Evolutionary conservation across 805 yeast genomes (phyloP).

Genomic region (Monosporozyma servazzii): DNA sequence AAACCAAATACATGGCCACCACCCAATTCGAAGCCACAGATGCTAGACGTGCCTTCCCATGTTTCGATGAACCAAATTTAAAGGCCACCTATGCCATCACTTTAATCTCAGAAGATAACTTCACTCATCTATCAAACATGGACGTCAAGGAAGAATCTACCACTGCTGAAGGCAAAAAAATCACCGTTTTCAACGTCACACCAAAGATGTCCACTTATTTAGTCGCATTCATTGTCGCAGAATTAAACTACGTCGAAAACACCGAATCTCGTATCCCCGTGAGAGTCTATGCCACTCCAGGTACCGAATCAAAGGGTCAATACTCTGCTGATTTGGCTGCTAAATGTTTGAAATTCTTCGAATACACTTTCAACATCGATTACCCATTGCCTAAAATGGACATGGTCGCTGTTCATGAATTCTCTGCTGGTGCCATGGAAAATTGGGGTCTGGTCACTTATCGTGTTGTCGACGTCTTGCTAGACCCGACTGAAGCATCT

Average conservation of each 20-base stretch:
- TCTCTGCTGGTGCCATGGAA: slow-evolving; percentile 84
- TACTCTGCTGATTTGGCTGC: slow-evolving; percentile 60
- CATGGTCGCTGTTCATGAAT: slow-evolving; percentile 61
- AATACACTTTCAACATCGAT: slow-evolving; percentile 53
- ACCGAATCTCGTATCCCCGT: slow-evolving; percentile 38
- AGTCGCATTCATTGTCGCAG: slow-evolving; percentile 67
- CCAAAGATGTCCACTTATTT: slow-evolving; percentile 67
- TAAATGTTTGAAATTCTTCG: slow-evolving; percentile 55
- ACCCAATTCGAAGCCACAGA: slow-evolving; percentile 61
- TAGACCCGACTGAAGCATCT: slow-evolving; percentile 30
- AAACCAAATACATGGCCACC: slow-evolving; percentile 22
- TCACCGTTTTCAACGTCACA: slow-evolving; percentile 50
- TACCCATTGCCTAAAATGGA: slow-evolving; percentile 80
- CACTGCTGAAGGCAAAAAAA: slow-evolving; percentile 30
- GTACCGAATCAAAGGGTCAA: slow-evolving; percentile 48
- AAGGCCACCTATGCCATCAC: slow-evolving; percentile 58
- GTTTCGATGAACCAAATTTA: slow-evolving; percentile 62
- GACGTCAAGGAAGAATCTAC: slow-evolving; percentile 37
- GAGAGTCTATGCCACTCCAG: slow-evolving; percentile 52
- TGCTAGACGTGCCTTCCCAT: slow-evolving; percentile 71
- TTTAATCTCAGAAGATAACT: slow-evolving; percentile 41
- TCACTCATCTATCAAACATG: slow-evolving; percentile 62
- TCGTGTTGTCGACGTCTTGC: slow-evolving; percentile 47
- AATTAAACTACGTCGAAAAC: slow-evolving; percentile 51
- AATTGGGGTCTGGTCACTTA: slow-evolving; percentile 78